Evolutionary conservation across 2,329 filamentous ascomycete species (phyloP).

Genomic region (Emmonsiellopsis sp.): DNA sequence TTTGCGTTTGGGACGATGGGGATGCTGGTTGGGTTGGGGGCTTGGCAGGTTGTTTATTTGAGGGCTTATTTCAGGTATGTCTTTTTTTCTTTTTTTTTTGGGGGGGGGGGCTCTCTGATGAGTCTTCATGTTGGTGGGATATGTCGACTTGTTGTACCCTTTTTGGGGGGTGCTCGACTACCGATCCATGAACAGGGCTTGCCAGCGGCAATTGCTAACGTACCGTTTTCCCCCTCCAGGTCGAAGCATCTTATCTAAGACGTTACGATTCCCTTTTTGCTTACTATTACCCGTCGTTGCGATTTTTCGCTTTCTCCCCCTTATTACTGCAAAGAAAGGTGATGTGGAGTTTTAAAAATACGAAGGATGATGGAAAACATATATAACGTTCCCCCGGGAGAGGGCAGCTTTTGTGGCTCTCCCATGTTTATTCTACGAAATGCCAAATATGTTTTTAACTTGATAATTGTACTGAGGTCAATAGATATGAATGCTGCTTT

Average conservation of each 20-base stretch:
- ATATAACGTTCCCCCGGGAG: neutral
- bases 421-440: neutral
- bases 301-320: neutral
- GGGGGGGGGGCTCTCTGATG: neutral
- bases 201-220: neutral
- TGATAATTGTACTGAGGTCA: neutral
- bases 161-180: neutral
- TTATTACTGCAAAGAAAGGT: neutral
- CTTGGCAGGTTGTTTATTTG: constrained; percentile 96
- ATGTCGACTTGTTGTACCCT: constrained; percentile 9
- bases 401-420: neutral
- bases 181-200: neutral
- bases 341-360: neutral
- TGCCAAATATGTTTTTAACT: neutral
- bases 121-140: neutral
- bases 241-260: constrained; percentile 61
- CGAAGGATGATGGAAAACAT: constrained; percentile 4
- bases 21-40: constrained; percentile 79
- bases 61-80: constrained; percentile 85
- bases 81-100: neutral
- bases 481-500: neutral
- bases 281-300: neutral
- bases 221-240: constrained; percentile 25
- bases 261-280: constrained; percentile 4
- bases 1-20: constrained; percentile 92